Evolutionary conservation across 768 basidiomycete genomes (phyloP), one percentile per base, ranked within the genome.

Genomic region (Podaxis sp.): DNA sequence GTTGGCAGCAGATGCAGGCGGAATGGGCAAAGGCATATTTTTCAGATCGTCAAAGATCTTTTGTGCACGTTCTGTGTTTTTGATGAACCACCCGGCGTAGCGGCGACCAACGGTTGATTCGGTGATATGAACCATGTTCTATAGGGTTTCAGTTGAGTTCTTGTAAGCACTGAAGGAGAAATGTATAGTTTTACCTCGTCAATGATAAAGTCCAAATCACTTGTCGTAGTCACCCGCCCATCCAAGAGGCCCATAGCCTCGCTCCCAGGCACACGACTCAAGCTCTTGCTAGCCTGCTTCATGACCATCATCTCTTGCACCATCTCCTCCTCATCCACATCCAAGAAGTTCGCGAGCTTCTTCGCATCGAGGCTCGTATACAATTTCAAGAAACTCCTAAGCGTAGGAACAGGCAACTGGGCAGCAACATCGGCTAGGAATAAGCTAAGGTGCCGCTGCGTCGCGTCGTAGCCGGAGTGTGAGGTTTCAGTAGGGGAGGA

Each of bases 81-180:
- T 89, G 76, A 98, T 96, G 78, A 98, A 98, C 93, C 95, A 97
- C 42, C 95, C 93, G 2, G 95, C 96, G 74, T 94, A 98, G 54
- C 95, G 87, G 52, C 96, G 80, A 15, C 95, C 95, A 19, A 96
- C 88, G 0, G 94, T 97, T 22, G 94, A 95, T 74, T 99, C 96
- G 2, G 93, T 90, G 66, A 99, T 95, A 68, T 96, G 93, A 7
- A 99, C 91, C 91, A 96, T 96, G 73, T 95, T 93, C 96, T 98
- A 68, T 42, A 40, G 44, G 30, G 15, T 28, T 30, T 26, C 38
- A 11, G 30, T 63, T 54, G 64, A 28, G 24, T 17, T 36, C 57
- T 55, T 19, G 13, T 12, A 48, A 39, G 24, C 38, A 8, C 12
- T 36, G 15, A 53, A 22, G 13, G 36, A 52, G 40, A 30, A 22